These are phyloP conservation scores for Phytopythium litorale DNA, from an alignment of 352 stramenopile species.

Conservation along the genomic window DNA sequence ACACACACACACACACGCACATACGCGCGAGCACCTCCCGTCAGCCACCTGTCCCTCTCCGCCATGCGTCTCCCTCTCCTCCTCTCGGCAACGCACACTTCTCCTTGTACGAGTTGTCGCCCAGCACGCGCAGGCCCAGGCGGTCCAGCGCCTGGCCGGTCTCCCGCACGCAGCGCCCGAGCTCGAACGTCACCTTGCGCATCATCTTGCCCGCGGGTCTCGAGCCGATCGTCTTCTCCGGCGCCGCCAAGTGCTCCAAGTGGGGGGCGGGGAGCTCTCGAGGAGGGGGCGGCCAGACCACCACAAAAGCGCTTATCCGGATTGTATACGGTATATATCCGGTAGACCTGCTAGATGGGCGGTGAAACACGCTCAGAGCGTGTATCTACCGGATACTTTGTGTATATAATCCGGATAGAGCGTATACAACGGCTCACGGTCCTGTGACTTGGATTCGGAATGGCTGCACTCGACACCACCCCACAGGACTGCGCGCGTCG, in stretches of 20 bases:
- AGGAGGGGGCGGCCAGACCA: constrained; percentile 23
- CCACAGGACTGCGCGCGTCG: no score
- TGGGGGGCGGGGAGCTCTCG: no score
- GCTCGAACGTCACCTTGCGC: constrained; percentile 86
- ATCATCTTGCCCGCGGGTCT: constrained; percentile 46
- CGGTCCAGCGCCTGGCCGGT: constrained; percentile 96
- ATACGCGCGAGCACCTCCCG: constrained; percentile 32
- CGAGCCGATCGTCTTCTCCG: neutral
- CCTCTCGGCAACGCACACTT: constrained; percentile 57
- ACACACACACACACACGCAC: constrained; percentile 83
- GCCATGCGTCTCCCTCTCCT: neutral
- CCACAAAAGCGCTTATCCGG: constrained; percentile 22
- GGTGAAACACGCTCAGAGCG: no score
- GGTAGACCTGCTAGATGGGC: neutral
- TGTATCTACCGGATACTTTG: no score
- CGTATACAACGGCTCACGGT: no score
- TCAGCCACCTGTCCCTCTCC: neutral
- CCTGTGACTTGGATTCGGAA: no score
- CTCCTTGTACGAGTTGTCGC: constrained; percentile 87
- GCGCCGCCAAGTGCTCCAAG: neutral
- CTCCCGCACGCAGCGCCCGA: constrained; percentile 93
- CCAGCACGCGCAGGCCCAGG: constrained; percentile 86
- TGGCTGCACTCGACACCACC: no score
- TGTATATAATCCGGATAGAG: neutral
- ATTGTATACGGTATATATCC: neutral